Evolutionary conservation across 2,329 filamentous ascomycete species (phyloP), one percentile per base, ranked within the genome.

Genomic region (Sporothrix pallida): DNA sequence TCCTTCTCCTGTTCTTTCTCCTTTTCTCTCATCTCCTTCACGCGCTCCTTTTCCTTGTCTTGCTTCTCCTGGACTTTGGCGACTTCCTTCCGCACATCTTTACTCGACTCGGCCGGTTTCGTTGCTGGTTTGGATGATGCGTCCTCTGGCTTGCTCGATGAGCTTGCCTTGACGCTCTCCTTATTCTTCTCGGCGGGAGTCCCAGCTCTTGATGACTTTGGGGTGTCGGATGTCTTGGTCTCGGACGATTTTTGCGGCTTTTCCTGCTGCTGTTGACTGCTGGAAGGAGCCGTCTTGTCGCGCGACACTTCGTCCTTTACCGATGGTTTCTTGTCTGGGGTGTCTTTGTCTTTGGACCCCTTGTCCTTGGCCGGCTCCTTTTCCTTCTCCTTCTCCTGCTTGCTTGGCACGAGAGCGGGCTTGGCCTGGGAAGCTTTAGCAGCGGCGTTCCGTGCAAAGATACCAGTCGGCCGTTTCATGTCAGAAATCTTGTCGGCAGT

Each of bases 401-500:
- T 72, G 56, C 26, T 31, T 17, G 26, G 42, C 48, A 44, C 9
- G 1, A 1, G 13, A 26, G 31, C 6, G 50, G 71, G n/a, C 31
- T 26, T 20, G 7, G 68, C 0, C 31, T 31, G 44, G 3, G 69
- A n/a, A 4, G 69, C 15, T 37, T 37, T 67, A n/a, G 58, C 46
- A 3, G 60, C 56, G 5, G 72, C 50, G 7, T 58, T 71, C 9
- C 72, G 70, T 44, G 73, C 73, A 69, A 72, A 72, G 3, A 72
- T 70, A 0, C 70, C 70, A 1, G 73, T 70, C 4, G 70, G 73
- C 23, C 62, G 60, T 70, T 74, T 74, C 5, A 46, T 71, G 54
- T 74, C 72, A 8, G 68, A 54, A 15, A 26, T 10, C n/a, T 58
- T 17, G 42, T 58, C 63, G 13, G 26, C 48, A 13, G 13, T 54